phyloP scores from a whole-genome alignment of 768 basidiomycete genomes.

The Tulasnella sp. region DNA sequence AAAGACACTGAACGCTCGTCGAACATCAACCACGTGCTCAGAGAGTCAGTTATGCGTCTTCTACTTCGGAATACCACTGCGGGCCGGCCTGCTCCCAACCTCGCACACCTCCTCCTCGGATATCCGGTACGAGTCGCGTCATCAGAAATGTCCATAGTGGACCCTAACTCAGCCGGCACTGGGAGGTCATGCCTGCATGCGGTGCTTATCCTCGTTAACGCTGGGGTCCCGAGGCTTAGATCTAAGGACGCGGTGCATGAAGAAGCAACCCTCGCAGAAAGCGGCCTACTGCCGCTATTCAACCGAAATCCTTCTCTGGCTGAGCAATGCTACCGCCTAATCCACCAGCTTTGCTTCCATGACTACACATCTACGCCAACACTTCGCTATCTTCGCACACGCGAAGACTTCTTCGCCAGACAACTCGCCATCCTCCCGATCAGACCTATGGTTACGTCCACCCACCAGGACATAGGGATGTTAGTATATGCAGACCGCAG shows the following conservation, averaged over 20 bases:
- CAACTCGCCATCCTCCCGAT: constrained; percentile 73
- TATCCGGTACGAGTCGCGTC: constrained; percentile 46
- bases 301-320: constrained; percentile 56
- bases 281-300: constrained; percentile 21
- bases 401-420: constrained; percentile 79
- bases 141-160: constrained; percentile 57
- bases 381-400: constrained; percentile 74
- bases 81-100: constrained; percentile 57
- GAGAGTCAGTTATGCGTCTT: constrained; percentile 68
- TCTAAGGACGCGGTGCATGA: constrained; percentile 21
- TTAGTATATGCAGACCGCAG: constrained; percentile 63
- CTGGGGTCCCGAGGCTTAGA: constrained; percentile 50
- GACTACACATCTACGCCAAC: constrained; percentile 68
- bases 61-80: constrained; percentile 65
- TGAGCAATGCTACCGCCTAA: constrained; percentile 70
- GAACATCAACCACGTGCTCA: constrained; percentile 47
- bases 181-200: constrained; percentile 66
- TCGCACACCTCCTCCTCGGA: constrained; percentile 73
- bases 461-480: constrained; percentile 37
- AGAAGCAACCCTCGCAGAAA: not conserved
- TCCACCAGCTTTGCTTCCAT: constrained; percentile 83
- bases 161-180: constrained; percentile 63
- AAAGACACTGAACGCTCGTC: not conserved
- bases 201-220: constrained; percentile 63
- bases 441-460: constrained; percentile 34